phyloP scores from a whole-genome alignment of 345 rosid genomes.

The Gossypium ekmanianum region DNA sequence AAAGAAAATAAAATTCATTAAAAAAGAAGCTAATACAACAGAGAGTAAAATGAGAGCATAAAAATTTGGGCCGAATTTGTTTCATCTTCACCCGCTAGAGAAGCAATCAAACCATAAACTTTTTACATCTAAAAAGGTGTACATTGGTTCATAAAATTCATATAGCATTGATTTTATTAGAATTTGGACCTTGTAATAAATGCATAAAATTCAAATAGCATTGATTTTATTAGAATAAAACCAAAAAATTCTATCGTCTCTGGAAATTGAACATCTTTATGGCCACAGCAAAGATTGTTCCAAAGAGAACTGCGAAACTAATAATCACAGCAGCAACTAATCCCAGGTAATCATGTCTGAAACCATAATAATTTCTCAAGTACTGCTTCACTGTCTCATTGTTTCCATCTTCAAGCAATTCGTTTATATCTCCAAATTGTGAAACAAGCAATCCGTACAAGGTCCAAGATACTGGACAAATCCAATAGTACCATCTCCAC shows the following conservation, averaged over 20 bases:
- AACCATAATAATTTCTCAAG: slow-evolving; percentile 14
- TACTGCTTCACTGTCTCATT: slow-evolving; percentile 17
- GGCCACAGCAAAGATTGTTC: slow-evolving; percentile 11
- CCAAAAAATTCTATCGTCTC: slow-evolving; percentile 10
- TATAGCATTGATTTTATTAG: too few species aligned
- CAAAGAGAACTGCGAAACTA: slow-evolving; percentile 20
- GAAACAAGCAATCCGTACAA: slow-evolving; percentile 43
- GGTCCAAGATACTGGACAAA: slow-evolving; percentile 47
- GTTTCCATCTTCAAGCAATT: not conserved
- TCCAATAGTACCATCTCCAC: slow-evolving; percentile 48
- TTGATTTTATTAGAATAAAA: too few species aligned
- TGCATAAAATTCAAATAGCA: too few species aligned
- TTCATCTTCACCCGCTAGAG: too few species aligned
- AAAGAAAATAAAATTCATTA: too few species aligned
- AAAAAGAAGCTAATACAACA: too few species aligned
- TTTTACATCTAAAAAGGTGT: too few species aligned
- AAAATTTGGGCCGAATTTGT: too few species aligned
- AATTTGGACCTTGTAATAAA: too few species aligned
- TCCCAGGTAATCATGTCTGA: slow-evolving; percentile 18
- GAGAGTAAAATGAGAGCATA: too few species aligned
- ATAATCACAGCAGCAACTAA: slow-evolving; percentile 14
- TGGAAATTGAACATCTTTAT: slow-evolving; percentile 27
- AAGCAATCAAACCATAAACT: too few species aligned
- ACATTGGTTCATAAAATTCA: too few species aligned
- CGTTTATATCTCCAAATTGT: slow-evolving; percentile 37